phyloP scores from a whole-genome alignment of 2,329 filamentous ascomycete genomes.

The Trichophyton equinum region DNA sequence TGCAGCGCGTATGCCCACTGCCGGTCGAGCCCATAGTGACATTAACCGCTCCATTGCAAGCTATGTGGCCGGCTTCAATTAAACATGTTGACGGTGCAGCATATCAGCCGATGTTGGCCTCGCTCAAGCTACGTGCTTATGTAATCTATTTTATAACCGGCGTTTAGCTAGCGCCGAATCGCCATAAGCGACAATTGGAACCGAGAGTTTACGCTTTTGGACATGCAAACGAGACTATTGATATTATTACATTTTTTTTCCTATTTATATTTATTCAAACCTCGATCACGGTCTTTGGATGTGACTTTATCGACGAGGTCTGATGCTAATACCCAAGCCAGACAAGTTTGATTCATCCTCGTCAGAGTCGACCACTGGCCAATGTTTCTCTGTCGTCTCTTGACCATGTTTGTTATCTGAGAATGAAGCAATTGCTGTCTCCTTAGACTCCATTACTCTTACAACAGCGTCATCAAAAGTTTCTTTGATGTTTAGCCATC shows the following conservation, averaged over 20 bases:
- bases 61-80: background rate
- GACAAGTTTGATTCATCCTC: constrained; percentile 1
- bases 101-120: background rate
- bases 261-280: too few relatives aligned
- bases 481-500: background rate
- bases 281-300: too few relatives aligned
- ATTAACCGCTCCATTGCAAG: background rate
- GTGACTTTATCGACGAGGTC: too few relatives aligned
- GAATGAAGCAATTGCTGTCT: background rate
- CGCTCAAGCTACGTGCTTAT: background rate
- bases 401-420: background rate
- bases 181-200: background rate
- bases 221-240: too few relatives aligned
- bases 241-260: too few relatives aligned
- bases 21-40: background rate
- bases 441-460: background rate
- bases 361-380: constrained; percentile 8
- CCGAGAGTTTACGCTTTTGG: too few relatives aligned
- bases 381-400: constrained; percentile 8
- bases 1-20: background rate
- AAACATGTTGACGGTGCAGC: background rate
- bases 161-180: background rate
- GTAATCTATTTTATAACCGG: background rate
- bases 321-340: background rate
- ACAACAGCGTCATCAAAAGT: background rate